These are phyloP conservation scores for Phlebiopsis flavidoalba DNA, from an alignment of 768 basidiomycete species.

Conservation along the genomic window DNA sequence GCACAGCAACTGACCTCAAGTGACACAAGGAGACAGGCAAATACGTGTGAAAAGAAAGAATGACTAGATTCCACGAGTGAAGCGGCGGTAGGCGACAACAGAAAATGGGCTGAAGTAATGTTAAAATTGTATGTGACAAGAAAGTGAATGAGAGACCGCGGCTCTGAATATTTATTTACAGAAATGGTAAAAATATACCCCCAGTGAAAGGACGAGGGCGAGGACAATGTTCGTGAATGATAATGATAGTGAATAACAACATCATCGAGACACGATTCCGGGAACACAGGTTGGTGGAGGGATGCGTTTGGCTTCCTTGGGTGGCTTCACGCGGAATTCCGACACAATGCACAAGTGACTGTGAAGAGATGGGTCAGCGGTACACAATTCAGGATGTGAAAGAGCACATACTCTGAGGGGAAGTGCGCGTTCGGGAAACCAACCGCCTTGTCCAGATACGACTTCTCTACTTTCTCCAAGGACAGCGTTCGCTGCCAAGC, in stretches of 20 bases:
- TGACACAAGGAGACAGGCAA: constrained; percentile 15
- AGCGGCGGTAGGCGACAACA: neutral
- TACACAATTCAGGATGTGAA: constrained; percentile 1
- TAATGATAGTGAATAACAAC: constrained; percentile 4
- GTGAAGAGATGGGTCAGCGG: constrained; percentile 12
- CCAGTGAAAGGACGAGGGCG: constrained; percentile 7
- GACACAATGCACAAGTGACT: constrained; percentile 71
- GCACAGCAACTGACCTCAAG: constrained; percentile 3
- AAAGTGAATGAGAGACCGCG: neutral
- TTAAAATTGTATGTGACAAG: constrained; percentile 8
- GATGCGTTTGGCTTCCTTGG: constrained; percentile 38
- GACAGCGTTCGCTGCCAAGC: constrained; percentile 36
- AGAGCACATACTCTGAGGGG: constrained; percentile 83
- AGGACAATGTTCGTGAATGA: constrained; percentile 11
- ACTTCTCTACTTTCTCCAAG: constrained; percentile 81
- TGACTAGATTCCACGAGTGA: neutral
- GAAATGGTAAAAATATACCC: constrained; percentile 18
- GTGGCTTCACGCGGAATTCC: constrained; percentile 79
- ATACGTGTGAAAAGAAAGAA: constrained; percentile 6
- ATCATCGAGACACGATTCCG: constrained; percentile 31
- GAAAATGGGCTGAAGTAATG: neutral
- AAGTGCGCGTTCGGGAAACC: constrained; percentile 97
- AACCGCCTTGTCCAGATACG: constrained; percentile 84
- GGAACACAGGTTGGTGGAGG: constrained; percentile 36
- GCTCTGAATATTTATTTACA: constrained; percentile 18